Evolutionary conservation across 225 moss, liverwort and hornwort species (phyloP).

Genomic region (Lunularia cruciata): DNA sequence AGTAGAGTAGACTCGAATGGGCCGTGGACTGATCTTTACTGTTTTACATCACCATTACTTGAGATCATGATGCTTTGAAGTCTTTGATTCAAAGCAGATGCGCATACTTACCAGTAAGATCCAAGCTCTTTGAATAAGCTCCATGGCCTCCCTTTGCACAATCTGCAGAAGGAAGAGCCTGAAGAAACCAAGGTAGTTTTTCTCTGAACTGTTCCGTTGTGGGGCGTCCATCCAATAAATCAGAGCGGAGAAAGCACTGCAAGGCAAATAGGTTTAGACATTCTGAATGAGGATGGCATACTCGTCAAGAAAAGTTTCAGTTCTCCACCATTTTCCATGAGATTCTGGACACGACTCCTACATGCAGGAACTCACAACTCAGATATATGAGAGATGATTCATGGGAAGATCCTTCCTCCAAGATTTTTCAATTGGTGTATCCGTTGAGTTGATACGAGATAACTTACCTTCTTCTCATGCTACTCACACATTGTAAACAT

Average conservation of each 20-base stretch:
- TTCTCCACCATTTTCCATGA: too few species aligned
- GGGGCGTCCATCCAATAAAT: constrained; percentile 79
- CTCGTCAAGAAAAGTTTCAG: too few species aligned
- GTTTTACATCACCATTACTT: neutral
- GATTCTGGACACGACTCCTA: too few species aligned
- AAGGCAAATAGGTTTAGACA: neutral
- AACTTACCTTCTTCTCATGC: too few species aligned
- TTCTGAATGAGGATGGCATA: too few species aligned
- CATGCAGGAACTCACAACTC: too few species aligned
- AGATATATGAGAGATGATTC: too few species aligned
- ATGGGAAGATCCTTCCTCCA: too few species aligned
- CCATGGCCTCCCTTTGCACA: constrained; percentile 99
- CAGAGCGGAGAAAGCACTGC: constrained; percentile 92
- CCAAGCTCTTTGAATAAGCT: constrained; percentile 82
- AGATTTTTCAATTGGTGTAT: too few species aligned
- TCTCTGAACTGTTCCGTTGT: constrained; percentile 78
- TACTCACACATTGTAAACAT: too few species aligned
- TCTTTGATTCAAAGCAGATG: neutral
- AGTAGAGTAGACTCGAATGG: too few species aligned
- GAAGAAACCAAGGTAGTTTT: constrained; percentile 95
- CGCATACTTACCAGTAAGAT: constrained; percentile 50
- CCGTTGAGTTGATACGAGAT: too few species aligned
- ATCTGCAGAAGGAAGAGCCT: constrained; percentile 90
- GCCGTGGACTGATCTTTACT: neutral
- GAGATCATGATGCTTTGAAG: neutral